Evolutionary conservation across 768 basidiomycete species (phyloP).

Genomic region (Austroboletus eburneus): DNA sequence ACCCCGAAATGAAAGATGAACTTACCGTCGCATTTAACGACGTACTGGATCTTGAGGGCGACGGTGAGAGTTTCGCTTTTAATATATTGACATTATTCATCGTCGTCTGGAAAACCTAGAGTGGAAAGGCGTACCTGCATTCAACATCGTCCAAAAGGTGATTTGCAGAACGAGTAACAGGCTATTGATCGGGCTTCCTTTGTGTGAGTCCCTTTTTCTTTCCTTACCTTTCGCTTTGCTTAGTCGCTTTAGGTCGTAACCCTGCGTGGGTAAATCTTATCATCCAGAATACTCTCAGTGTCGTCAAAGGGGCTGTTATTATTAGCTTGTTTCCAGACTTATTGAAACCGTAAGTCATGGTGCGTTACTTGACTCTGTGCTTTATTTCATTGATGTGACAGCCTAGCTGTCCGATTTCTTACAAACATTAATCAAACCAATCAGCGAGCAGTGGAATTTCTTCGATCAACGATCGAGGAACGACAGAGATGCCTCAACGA

Average conservation of each 20-base stretch:
- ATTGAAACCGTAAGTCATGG: constrained; percentile 28
- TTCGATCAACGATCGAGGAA: constrained; percentile 29
- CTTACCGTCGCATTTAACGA: neutral
- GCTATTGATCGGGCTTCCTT: constrained; percentile 43
- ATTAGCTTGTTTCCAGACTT: constrained; percentile 31
- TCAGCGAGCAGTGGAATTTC: constrained; percentile 5
- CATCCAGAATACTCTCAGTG: constrained; percentile 28
- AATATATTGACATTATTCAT: neutral
- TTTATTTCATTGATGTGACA: constrained; percentile 8
- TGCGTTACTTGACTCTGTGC: neutral
- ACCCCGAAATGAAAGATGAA: neutral
- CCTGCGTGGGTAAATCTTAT: constrained; percentile 30
- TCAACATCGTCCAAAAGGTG: constrained; percentile 31
- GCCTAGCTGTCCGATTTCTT: constrained; percentile 14
- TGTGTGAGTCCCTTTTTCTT: constrained; percentile 30
- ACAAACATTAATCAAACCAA: constrained; percentile 6
- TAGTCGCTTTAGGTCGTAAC: constrained; percentile 33
- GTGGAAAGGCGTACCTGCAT: constrained; percentile 33
- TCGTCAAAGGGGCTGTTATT: constrained; percentile 19
- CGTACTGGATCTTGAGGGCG: neutral
- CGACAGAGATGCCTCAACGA: constrained; percentile 8
- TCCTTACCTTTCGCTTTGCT: neutral
- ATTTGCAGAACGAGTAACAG: constrained; percentile 42
- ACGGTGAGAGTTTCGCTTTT: neutral
- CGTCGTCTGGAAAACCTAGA: constrained; percentile 21